Percentiles rank a stretch among this genome's conserved stretches.
Evolutionary conservation across 31 red algal species (phyloP).

Genomic region (Odonthalia washingtoniensis): DNA sequence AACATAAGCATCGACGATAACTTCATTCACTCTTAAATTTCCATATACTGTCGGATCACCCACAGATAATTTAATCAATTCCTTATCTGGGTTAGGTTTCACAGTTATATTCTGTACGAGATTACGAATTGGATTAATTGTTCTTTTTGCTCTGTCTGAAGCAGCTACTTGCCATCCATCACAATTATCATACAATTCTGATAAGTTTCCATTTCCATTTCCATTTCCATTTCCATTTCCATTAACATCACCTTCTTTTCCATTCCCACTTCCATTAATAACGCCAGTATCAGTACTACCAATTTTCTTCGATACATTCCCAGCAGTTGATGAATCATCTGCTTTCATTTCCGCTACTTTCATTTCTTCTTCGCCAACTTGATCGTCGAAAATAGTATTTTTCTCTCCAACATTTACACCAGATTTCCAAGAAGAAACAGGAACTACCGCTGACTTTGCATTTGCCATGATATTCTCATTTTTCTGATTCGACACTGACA

Average conservation of each 20-base stretch:
- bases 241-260: background rate
- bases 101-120: slow-evolving; percentile 88
- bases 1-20: slow-evolving; percentile 54
- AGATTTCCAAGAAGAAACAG: too few relatives aligned
- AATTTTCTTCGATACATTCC: background rate
- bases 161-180: slow-evolving; percentile 71
- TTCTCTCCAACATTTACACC: too few relatives aligned
- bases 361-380: background rate
- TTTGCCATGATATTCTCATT: background rate
- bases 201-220: background rate
- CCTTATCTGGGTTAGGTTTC: slow-evolving; percentile 84
- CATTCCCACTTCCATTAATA: background rate
- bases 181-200: background rate
- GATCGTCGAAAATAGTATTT: too few relatives aligned
- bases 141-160: slow-evolving; percentile 75
- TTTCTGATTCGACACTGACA: too few relatives aligned
- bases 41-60: slow-evolving; percentile 96
- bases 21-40: slow-evolving; percentile 73
- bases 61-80: slow-evolving; percentile 81
- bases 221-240: slow-evolving; percentile 19
- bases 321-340: background rate
- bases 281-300: background rate
- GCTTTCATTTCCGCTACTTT: background rate
- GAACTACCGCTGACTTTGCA: background rate
- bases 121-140: slow-evolving; percentile 96